Conservation (phyloP, 441 rosid genomes). For the Mallotus japonicus region DNA sequence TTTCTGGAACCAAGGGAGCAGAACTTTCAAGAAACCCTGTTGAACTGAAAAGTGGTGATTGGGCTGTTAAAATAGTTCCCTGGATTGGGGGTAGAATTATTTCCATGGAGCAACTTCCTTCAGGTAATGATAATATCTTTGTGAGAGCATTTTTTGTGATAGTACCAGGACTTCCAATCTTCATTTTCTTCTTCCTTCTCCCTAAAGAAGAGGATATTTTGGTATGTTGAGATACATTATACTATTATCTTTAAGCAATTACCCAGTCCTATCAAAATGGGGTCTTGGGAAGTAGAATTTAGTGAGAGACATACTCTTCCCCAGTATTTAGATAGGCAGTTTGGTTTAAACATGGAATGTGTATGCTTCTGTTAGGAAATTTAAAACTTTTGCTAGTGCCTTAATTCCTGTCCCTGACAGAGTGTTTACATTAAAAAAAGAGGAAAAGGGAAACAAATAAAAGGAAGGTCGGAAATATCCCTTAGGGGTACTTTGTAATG, state of each 20-base stretch:
- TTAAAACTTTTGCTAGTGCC: background rate
- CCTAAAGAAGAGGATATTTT: background rate
- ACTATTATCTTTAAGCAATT: background rate
- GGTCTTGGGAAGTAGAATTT: slow-evolving; percentile 3
- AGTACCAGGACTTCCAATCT: background rate
- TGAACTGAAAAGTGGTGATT: slow-evolving; percentile 67
- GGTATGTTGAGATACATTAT: background rate
- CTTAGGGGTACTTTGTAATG: too few species aligned
- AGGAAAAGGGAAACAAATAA: background rate
- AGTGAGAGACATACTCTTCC: background rate
- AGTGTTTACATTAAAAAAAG: background rate
- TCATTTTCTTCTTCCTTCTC: background rate
- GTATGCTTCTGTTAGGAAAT: background rate
- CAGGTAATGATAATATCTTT: slow-evolving; percentile 51
- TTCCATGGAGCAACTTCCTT: slow-evolving; percentile 87
- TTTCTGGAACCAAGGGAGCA: slow-evolving; percentile 56
- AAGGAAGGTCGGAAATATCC: too few species aligned
- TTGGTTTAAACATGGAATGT: background rate
- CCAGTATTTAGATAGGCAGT: background rate
- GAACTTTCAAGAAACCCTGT: slow-evolving; percentile 62
- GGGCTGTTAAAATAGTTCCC: slow-evolving; percentile 77
- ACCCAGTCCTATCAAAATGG: background rate
- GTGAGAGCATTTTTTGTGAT: background rate
- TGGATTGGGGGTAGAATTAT: slow-evolving; percentile 96
- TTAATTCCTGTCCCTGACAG: background rate